Conservation (phyloP, 2,329 filamentous ascomycete species). For the Pseudopithomyces maydicus region DNA sequence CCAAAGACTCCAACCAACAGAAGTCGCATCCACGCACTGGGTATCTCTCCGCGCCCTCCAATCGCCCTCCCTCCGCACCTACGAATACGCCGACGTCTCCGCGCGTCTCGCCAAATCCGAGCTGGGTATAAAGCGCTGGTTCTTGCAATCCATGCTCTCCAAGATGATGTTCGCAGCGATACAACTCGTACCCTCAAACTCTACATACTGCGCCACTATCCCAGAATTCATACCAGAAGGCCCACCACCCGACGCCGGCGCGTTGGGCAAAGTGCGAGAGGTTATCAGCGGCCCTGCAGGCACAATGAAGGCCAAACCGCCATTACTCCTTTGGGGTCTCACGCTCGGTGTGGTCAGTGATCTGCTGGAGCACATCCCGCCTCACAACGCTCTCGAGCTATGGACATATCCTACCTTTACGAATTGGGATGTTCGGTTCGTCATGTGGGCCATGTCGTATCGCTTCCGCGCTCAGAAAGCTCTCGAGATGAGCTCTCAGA, state of each 20-base stretch:
- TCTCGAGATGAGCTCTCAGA: constrained; percentile 30
- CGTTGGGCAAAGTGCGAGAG: constrained; percentile 20
- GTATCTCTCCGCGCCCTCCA: constrained; percentile 67
- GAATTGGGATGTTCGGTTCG: constrained; percentile 62
- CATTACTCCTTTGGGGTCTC: constrained; percentile 70
- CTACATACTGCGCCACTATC: constrained; percentile 60
- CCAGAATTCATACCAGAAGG: constrained; percentile 53
- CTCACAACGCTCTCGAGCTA: constrained; percentile 63
- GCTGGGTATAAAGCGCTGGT: constrained; percentile 59
- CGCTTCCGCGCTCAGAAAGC: constrained; percentile 52
- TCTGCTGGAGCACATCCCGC: constrained; percentile 70
- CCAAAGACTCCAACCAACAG: constrained; percentile 68
- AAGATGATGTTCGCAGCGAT: constrained; percentile 72
- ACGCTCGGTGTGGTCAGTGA: constrained; percentile 71
- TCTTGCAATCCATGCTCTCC: constrained; percentile 63
- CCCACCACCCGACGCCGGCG: constrained; percentile 13
- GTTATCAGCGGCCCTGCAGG: constrained; percentile 22
- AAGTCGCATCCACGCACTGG: constrained; percentile 73
- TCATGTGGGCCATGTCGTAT: constrained; percentile 65
- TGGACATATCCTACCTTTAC: constrained; percentile 75
- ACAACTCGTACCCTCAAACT: constrained; percentile 65
- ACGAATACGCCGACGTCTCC: constrained; percentile 67
- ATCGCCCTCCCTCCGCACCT: constrained; percentile 63
- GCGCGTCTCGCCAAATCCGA: constrained; percentile 64
- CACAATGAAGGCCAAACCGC: constrained; percentile 46